phyloP scores from a whole-genome alignment of 202 grass and related monocot species.

The Eragrostis tef region DNA sequence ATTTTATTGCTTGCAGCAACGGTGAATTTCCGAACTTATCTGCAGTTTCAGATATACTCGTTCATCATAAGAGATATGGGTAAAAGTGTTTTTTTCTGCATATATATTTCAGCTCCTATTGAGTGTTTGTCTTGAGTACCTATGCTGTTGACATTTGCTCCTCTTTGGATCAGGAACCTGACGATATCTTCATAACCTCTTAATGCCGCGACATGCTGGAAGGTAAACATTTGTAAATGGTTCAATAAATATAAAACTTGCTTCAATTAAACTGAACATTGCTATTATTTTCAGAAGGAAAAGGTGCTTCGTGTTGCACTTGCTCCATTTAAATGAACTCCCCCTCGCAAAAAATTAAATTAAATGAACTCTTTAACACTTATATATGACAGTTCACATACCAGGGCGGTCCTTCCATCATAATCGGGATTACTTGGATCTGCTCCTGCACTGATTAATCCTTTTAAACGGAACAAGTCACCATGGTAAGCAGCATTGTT shows the following conservation, averaged over 20 bases:
- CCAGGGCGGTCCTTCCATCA: conserved; percentile 81
- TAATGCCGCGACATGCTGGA: conserved; percentile 74
- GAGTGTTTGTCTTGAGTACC: conserved; percentile 46
- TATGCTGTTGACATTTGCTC: conserved; percentile 69
- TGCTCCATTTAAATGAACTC: conserved; percentile 15
- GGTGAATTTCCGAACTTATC: conserved; percentile 85
- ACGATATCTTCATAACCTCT: conserved; percentile 85
- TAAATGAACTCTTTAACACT: neutral
- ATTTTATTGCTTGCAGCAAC: conserved; percentile 70
- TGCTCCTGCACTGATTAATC: conserved; percentile 77
- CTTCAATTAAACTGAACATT: neutral
- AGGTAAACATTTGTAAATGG: neutral
- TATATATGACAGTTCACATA: conserved; percentile 43
- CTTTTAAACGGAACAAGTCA: conserved; percentile 68
- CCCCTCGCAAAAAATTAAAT: too few species aligned
- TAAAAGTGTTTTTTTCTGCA: neutral
- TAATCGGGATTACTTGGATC: conserved; percentile 84
- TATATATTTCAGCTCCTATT: neutral
- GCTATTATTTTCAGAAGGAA: neutral
- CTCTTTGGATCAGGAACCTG: conserved; percentile 74
- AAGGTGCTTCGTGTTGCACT: neutral
- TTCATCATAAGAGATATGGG: neutral
- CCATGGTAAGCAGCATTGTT: conserved; percentile 83
- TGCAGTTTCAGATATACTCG: conserved; percentile 35
- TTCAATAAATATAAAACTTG: neutral